A percentile compares a stretch with the other conserved stretches of the same genome.
phyloP scores from a whole-genome alignment of 208 protist species.

The Wallacemonas sp. region DNA sequence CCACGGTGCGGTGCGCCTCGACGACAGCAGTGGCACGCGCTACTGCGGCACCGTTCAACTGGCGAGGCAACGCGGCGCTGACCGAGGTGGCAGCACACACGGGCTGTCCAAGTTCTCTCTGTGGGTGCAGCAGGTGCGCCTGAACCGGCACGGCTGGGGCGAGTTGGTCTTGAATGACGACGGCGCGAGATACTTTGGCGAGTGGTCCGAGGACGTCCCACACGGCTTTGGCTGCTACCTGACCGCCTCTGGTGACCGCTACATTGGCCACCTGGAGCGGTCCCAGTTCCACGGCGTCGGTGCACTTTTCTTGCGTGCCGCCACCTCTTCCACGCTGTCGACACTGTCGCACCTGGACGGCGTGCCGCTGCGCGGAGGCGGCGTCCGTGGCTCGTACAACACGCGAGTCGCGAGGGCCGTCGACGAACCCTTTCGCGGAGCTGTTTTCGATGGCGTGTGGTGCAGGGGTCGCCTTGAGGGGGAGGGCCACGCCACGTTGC shows the following conservation, averaged over 20 bases:
- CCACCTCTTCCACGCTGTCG: not conserved
- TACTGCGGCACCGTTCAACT: constrained; percentile 60
- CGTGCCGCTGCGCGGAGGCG: constrained; percentile 18
- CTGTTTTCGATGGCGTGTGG: constrained; percentile 75
- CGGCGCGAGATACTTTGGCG: constrained; percentile 76
- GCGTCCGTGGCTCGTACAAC: not conserved
- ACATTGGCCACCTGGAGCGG: constrained; percentile 55
- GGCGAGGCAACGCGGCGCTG: constrained; percentile 9
- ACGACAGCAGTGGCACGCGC: constrained; percentile 52
- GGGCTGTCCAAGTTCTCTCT: constrained; percentile 52
- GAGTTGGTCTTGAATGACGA: constrained; percentile 40
- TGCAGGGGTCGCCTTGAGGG: constrained; percentile 42
- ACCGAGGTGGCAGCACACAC: not conserved
- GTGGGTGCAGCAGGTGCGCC: constrained; percentile 43
- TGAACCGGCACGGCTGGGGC: constrained; percentile 55
- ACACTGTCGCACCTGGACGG: constrained; percentile 15
- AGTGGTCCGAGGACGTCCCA: constrained; percentile 66
- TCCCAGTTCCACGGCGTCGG: constrained; percentile 70
- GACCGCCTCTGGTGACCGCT: constrained; percentile 54
- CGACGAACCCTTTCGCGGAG: constrained; percentile 11
- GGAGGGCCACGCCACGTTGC: constrained; percentile 70
- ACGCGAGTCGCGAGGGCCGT: not conserved
- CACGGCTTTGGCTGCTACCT: constrained; percentile 78
- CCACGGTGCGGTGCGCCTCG: constrained; percentile 36
- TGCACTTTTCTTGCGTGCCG: constrained; percentile 42